Evolutionary conservation across 2,329 filamentous ascomycete genomes (phyloP).

Genomic region (Sporothrix inflata): DNA sequence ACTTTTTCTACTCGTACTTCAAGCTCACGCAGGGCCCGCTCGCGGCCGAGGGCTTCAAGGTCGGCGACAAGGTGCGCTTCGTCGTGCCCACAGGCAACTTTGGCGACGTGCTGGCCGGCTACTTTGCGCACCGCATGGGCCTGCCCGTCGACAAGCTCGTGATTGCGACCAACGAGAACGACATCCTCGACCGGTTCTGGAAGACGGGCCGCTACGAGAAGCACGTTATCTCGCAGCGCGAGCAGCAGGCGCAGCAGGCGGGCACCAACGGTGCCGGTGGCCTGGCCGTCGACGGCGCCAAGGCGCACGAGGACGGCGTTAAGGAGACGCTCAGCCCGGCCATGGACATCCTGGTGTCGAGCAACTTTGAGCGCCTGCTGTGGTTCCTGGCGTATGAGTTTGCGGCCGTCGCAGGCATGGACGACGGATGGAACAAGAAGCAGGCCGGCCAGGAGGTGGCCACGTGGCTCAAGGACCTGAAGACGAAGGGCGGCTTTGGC

Average conservation of each 20-base stretch:
- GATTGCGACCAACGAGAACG: constrained; percentile 95
- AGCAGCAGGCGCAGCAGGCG: constrained; percentile 44
- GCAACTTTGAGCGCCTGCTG: constrained; percentile 93
- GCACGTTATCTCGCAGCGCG: constrained; percentile 51
- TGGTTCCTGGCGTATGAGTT: constrained; percentile 85
- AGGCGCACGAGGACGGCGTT: constrained; percentile 56
- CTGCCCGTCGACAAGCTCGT: constrained; percentile 80
- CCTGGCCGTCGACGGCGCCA: constrained; percentile 9
- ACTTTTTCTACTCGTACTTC: constrained; percentile 97
- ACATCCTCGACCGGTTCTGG: constrained; percentile 96
- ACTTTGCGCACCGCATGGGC: constrained; percentile 67
- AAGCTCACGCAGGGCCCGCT: constrained; percentile 59
- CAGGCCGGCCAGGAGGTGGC: constrained; percentile 76
- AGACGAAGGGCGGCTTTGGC: constrained; percentile 77
- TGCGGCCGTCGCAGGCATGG: constrained; percentile 61
- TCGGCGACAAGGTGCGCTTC: constrained; percentile 74
- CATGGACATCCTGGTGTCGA: constrained; percentile 96
- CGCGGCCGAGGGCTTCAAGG: constrained; percentile 59
- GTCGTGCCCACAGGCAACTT: constrained; percentile 97
- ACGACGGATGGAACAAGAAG: constrained; percentile 67
- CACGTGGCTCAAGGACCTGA: constrained; percentile 78
- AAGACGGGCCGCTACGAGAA: constrained; percentile 89
- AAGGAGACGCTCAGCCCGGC: constrained; percentile 92
- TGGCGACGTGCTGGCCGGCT: constrained; percentile 86
- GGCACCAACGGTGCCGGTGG: constrained; percentile 41